Evolutionary conservation across 1,139 yeast genomes (phyloP), one percentile per base, ranked within the genome.

Genomic region (Suhomyces anneliseae): DNA sequence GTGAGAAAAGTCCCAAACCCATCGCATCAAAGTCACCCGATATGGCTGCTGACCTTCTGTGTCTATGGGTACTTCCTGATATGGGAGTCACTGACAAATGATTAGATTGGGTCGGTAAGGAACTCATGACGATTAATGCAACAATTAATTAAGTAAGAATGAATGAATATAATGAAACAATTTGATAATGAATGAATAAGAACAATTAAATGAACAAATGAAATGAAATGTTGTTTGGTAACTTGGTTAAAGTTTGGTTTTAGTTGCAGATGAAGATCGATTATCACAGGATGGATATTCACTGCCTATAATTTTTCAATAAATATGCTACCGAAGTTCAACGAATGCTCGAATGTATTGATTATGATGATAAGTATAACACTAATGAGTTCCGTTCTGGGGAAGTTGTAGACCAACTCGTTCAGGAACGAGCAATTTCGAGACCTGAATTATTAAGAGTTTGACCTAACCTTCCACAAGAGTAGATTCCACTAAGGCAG

Each of bases 11-110:
- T 0, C 78, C 78, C 39, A 71, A 56, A 2, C 78, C 78, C 53
- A 67, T 59, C 7, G 66, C 54, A 56, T 85, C 90, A 59, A 85
- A 84, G 59, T 85, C 90, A 0, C 90, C 90, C 3, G 88, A 82
- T 11, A 85, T 82, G 0, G 90, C 90, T 27, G 87, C 86, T 0
- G 90, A 84, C 42, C 92, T 67, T 56, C 83, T 76, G 55, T 85
- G 90, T 40, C 83, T 74, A 61, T 85, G 90, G 2, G 79, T 76
- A 53, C 81, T 70, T 56, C 70, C 70, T 34, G 38, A 44, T 9
- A 36, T 42, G 8, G 58, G 55, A 8, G 57, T 51, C 15, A 47
- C 52, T 32, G 51, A 47, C 38, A 55, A 44, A 39, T 54, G 51
- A 31, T 41, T 48, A 6, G 54, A 38, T 44, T 42, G 51, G 38